Percentiles rank a stretch among this genome's conserved stretches.
Conservation (phyloP, 2,329 filamentous ascomycete genomes). For the Amauroascus niger region DNA sequence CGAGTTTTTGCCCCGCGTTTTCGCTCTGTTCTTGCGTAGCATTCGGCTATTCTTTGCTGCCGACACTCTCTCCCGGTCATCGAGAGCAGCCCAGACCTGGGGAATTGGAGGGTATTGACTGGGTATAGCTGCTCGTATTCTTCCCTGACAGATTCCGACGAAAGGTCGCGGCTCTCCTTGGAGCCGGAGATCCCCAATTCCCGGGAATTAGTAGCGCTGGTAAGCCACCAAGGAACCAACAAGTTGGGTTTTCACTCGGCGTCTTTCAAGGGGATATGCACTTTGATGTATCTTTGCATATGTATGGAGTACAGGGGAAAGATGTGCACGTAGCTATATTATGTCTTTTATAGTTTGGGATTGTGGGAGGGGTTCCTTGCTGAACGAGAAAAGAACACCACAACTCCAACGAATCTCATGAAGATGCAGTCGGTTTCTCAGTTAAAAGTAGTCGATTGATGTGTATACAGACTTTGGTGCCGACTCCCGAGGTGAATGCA, state of each 20-base stretch:
- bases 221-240: too few species aligned
- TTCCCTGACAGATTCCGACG: background rate
- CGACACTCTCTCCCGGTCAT: background rate
- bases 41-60: background rate
- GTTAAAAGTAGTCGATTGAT: too few species aligned
- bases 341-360: too few species aligned
- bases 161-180: background rate
- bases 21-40: background rate
- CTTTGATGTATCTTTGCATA: too few species aligned
- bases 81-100: background rate
- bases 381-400: too few species aligned
- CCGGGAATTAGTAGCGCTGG: background rate
- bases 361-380: too few species aligned
- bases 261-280: background rate
- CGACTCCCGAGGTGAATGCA: too few species aligned
- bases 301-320: too few species aligned
- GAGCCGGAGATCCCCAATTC: background rate
- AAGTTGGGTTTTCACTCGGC: background rate
- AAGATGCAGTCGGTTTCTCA: too few species aligned
- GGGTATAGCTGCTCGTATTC: background rate
- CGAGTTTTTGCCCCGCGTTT: background rate
- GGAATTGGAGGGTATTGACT: background rate
- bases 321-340: too few species aligned
- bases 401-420: too few species aligned
- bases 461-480: too few species aligned